Evolutionary conservation across 2,329 filamentous ascomycete species (phyloP), one percentile per base, ranked within the genome.

Genomic region (Microascus cirrosus): DNA sequence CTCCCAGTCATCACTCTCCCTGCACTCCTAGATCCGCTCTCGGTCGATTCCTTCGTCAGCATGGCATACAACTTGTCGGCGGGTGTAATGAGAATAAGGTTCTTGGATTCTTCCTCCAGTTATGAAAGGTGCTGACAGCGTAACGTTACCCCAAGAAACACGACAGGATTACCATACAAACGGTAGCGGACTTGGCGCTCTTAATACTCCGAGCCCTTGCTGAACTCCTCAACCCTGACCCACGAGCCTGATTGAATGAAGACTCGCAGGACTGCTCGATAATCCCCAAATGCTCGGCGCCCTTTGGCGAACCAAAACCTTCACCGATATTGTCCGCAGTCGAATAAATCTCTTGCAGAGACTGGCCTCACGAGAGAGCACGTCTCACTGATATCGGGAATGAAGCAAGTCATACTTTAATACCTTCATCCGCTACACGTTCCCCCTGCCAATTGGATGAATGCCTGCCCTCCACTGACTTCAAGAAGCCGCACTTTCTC

Each of bases 361-460:
- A 12, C 18, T 42, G 18, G 36, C 15, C 6, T 5, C 36, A n/a
- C 36, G 36, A 42, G 36, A 42, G 36, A 42, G 18, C 12, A 4
- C 22, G 35, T 8, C 35, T 15, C 34, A 11, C 36, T 12, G 5
- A 10, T 3, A 24, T 11, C 8, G 28, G 32, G 18, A 18, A 48
- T n/a, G 36, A 5, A 20, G 36, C 13, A 12, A 42, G 28, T 8
- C 8, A 4, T 8, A 32, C 28, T 4, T 4, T 32, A 32, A 32
- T 4, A 32, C 28, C 11, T 39, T 39, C 36, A n/a, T 48, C 18
- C 42, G 42, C 3, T 48, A 11, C 15, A 48, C 42, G 42, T 48
- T 48, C 18, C 42, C 42, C 15, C 77, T 82, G 53, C 88, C 87
- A 0, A 90, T 86, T 0, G 81, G 86, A 54, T 7, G 54, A 56